These are phyloP conservation scores for Tardiomyces depauwii DNA, from an alignment of 1,139 yeast genomes.

Conservation along the genomic window DNA sequence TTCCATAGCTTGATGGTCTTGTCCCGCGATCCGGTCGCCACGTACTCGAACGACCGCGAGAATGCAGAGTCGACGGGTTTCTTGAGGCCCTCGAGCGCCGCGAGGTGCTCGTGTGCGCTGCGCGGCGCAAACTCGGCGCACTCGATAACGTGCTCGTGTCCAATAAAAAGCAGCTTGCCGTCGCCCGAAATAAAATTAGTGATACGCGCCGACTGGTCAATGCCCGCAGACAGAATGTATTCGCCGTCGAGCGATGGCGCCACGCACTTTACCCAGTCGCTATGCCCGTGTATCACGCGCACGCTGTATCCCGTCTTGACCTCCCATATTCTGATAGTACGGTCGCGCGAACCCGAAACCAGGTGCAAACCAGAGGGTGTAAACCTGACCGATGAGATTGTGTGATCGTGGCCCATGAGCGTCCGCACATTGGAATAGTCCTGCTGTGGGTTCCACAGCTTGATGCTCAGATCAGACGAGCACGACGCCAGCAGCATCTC, in stretches of 20 bases:
- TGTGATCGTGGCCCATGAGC: conserved; percentile 83
- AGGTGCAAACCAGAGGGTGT: conserved; percentile 35
- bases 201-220: conserved; percentile 50
- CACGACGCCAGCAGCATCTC: conserved; percentile 42
- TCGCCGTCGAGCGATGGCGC: conserved; percentile 43
- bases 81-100: conserved; percentile 31
- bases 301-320: conserved; percentile 55
- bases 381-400: conserved; percentile 58
- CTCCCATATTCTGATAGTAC: conserved; percentile 69
- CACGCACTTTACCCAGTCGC: conserved; percentile 78
- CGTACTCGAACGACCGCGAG: conserved; percentile 22
- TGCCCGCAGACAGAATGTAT: conserved; percentile 44
- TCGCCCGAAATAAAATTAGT: conserved; percentile 51
- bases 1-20: conserved; percentile 69
- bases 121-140: conserved; percentile 57
- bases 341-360: conserved; percentile 71
- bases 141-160: conserved; percentile 82
- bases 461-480: conserved; percentile 63
- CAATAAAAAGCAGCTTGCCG: conserved; percentile 55
- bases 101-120: conserved; percentile 38
- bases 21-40: conserved; percentile 78
- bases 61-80: conserved; percentile 14
- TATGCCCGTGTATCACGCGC: conserved; percentile 58
- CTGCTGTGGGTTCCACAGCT: conserved; percentile 53
- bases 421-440: conserved; percentile 49